phyloP scores from a whole-genome alignment of 805 yeast genomes.

The Metschnikowia lunata region DNA sequence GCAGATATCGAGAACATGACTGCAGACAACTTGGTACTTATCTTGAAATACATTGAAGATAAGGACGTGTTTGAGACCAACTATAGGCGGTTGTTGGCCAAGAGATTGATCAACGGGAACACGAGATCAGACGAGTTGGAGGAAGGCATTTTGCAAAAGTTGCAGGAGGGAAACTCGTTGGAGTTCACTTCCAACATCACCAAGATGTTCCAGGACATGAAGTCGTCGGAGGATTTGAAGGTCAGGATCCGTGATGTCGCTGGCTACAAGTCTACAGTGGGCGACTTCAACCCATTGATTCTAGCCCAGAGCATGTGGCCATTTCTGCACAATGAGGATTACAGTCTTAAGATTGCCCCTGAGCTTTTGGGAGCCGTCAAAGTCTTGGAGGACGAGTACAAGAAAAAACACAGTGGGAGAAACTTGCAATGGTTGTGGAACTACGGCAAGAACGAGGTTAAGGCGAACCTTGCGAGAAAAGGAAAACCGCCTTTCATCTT shows the following conservation, averaged over 20 bases:
- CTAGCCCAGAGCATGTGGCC: conserved; percentile 93
- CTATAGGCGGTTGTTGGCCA: conserved; percentile 84
- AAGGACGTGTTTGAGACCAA: conserved; percentile 93
- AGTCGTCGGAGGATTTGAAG: conserved; percentile 74
- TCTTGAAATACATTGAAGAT: conserved; percentile 85
- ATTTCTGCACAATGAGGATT: conserved; percentile 41
- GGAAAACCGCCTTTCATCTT: conserved; percentile 79
- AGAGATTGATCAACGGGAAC: conserved; percentile 81
- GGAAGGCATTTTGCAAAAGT: conserved; percentile 74
- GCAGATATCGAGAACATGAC: conserved; percentile 69
- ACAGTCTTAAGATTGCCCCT: conserved; percentile 54
- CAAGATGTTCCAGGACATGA: conserved; percentile 93
- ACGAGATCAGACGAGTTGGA: conserved; percentile 84
- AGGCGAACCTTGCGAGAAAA: conserved; percentile 76
- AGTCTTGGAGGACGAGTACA: conserved; percentile 64
- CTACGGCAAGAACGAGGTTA: conserved; percentile 85
- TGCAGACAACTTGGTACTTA: conserved; percentile 78
- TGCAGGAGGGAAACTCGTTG: conserved; percentile 83
- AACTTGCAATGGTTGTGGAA: conserved; percentile 95
- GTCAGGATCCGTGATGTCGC: conserved; percentile 46
- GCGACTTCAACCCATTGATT: conserved; percentile 66
- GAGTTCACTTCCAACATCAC: conserved; percentile 93
- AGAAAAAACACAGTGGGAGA: conserved; percentile 76
- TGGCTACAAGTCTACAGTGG: conserved; percentile 14
- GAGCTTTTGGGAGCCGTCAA: conserved; percentile 62